Evolutionary conservation across 257 asterid species (phyloP).

Genomic region (Plantago ovata): DNA sequence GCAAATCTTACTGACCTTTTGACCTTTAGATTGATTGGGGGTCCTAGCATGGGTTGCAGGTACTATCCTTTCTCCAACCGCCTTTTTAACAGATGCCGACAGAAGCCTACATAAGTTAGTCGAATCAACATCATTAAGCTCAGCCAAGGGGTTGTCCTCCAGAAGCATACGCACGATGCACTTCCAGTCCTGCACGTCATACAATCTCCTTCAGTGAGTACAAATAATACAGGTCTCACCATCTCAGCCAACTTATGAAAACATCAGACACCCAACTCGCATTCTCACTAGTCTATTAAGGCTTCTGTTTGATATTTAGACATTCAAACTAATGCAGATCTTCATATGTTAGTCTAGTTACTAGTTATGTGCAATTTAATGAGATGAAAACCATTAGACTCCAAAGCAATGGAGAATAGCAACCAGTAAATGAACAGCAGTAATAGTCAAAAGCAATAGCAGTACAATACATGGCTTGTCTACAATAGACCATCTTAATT

Average conservation of each 20-base stretch:
- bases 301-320: conserved; percentile 4
- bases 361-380: neutral
- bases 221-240: conserved; percentile 15
- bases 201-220: conserved; percentile 18
- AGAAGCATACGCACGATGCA: conserved; percentile 81
- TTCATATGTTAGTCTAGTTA: neutral
- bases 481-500: neutral
- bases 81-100: conserved; percentile 82
- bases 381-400: conserved; percentile 2
- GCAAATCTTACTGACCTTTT: conserved; percentile 44
- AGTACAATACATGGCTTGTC: neutral
- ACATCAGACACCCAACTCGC: conserved; percentile 17
- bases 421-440: neutral
- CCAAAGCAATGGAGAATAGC: neutral
- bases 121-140: conserved; percentile 83
- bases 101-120: conserved; percentile 89
- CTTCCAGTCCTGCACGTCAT: conserved; percentile 82
- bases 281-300: conserved; percentile 7
- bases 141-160: conserved; percentile 67
- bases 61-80: conserved; percentile 93
- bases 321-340: conserved; percentile 2
- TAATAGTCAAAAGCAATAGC: neutral
- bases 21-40: conserved; percentile 71
- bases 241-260: conserved; percentile 22
- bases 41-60: conserved; percentile 86